Evolutionary conservation across 2,329 filamentous ascomycete species (phyloP), one percentile per base, ranked within the genome.

Genomic region (Neofusicoccum parvum): DNA sequence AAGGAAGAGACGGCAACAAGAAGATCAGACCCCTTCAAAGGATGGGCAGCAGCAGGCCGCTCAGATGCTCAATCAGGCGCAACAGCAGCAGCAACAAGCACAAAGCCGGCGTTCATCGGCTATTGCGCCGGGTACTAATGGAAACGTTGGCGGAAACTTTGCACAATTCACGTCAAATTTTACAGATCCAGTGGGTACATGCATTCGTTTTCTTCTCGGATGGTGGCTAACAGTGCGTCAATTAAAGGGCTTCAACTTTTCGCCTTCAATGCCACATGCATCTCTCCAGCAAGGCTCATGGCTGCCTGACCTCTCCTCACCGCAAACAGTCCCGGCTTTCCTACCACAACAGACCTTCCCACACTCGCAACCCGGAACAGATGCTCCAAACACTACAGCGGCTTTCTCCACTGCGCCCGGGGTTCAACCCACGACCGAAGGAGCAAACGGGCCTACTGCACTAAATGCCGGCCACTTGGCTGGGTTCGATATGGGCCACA

Each of bases 1-100:
- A 66, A 88, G 92, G 65, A 98, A 98, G 82, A 88, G 94, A 67
- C 97, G 96, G 84, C 88, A 86, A 67, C 82, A 87, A 50, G 88
- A 90, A 20, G 76, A 78, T 53, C 73, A 77, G n/a, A 75, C 77
- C 51, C 74, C 73, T 3, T 75, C 50, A 69, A 79, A 71, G 69
- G 48, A 59, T 60, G 63, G 58, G 66, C 46, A 66, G 68, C 45
- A 69, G 69, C 51, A 73, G 70, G 34, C 62, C 50, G 43, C 41
- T 23, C 51, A 56, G 48, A 64, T 53, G 36, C 20, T 32, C 36
- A 65, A 74, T 45, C 73, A 32, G 41, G n/a, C 56, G 11, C 62
- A 76, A 60, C 74, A 76, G 62, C 74, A 77, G 50, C 75, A 77
- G 60, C 58, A 71, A 73, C 59, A 74, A 76, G 65, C 75, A 70